Base-by-base conservation (phyloP, 2,329 filamentous ascomycete genomes). In the Verticillium isaacii region DNA sequence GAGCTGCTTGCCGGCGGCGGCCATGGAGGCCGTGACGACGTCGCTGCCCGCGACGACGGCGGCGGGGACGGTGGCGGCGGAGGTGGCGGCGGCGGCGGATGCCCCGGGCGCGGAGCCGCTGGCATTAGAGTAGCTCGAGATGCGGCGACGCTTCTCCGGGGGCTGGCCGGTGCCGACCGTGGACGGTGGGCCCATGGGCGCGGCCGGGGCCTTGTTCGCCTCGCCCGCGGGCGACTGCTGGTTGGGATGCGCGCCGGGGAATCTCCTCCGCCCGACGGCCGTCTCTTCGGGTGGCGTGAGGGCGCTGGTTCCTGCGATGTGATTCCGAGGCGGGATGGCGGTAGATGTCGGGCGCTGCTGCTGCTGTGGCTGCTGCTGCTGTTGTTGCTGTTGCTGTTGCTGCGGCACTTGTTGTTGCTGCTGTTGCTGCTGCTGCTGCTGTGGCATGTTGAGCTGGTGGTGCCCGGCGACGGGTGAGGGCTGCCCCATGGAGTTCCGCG, bases 201-300 rank as follows among this genome's bases (percentile, higher is more conserved):
- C 59, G 14, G 65, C 57, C 14, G 65, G 59, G 1, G 64, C 62
- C 41, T 64, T 65, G 59, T 52, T 59, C 32, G 52, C 60, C 15
- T 50, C 50, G n/a, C 60, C 63, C 17, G 54, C 25, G 54, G 55
- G 15, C 4, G 36, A 4, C 7, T 61, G 36, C 64, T 67, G 2
- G 64, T 58, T 19, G 62, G 64, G 36, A 70, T 65, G 64, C 23
- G 60, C 17, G 15, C 29, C 64, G 6, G 60, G 64, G 39, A 74
- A 77, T 32, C 78, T 75, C 66, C 85, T 84, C 45, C 78, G 78
- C 2, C 74, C 71, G 45, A 77, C 74, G 0, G 75, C 66, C 7
- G 75, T 76, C 65, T 86, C 84, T 56, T 86, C 83, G 2, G 83
- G 83, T 0, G 83, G 84, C 1, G 84, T 86, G 32, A 85, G 75